phyloP scores from a whole-genome alignment of 306 rosid genomes.

The Herpetospermum pedunculosum region DNA sequence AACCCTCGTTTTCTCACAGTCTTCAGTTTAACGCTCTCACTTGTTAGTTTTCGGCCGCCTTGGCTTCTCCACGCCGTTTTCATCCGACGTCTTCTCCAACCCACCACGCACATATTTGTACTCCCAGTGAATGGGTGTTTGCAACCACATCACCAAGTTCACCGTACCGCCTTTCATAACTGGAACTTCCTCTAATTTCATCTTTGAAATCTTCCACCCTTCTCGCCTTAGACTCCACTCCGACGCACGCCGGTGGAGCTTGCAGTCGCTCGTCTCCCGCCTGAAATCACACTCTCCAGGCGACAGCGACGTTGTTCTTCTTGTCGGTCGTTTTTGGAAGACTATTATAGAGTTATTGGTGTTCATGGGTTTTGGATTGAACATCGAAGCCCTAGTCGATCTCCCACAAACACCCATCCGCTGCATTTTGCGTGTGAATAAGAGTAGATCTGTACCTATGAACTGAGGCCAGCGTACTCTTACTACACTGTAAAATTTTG shows the following conservation, averaged over 20 bases:
- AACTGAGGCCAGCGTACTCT: too few species aligned
- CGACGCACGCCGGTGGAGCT: not conserved
- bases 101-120: too few species aligned
- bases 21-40: too few species aligned
- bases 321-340: not conserved
- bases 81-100: too few species aligned
- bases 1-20: too few species aligned
- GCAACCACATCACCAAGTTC: slow-evolving; percentile 6
- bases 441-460: too few species aligned
- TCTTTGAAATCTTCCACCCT: slow-evolving; percentile 1
- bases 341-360: slow-evolving; percentile 2
- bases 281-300: not conserved
- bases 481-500: not conserved
- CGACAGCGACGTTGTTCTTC: not conserved
- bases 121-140: too few species aligned
- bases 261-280: not conserved
- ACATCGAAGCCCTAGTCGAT: slow-evolving; percentile 1
- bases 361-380: slow-evolving; percentile 14
- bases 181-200: slow-evolving; percentile 14
- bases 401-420: too few species aligned
- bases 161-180: not conserved
- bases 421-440: too few species aligned
- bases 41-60: too few species aligned
- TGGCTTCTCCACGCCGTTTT: too few species aligned
- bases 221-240: slow-evolving; percentile 5